phyloP scores from a whole-genome alignment of 2,329 filamentous ascomycete genomes.

The Westerdykella sp. region DNA sequence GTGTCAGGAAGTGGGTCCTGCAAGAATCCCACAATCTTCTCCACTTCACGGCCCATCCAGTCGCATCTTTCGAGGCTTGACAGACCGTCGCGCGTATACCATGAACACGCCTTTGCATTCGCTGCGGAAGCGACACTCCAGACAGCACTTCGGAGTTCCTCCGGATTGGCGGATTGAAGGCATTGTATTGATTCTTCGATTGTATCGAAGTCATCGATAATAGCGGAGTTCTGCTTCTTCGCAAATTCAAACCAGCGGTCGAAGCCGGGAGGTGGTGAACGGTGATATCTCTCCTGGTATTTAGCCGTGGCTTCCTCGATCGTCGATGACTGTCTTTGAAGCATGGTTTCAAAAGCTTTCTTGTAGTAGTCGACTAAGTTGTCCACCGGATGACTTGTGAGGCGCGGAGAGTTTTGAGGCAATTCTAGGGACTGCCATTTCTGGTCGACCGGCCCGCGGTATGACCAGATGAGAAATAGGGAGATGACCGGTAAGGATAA shows the following conservation, averaged over 20 bases:
- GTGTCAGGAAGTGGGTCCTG: constrained; percentile 42
- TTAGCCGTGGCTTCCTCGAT: constrained; percentile 46
- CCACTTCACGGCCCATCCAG: not conserved
- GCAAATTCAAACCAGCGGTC: constrained; percentile 56
- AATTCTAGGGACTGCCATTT: too few species aligned
- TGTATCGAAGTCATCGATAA: constrained; percentile 57
- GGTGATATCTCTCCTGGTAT: constrained; percentile 49
- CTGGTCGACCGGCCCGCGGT: too few species aligned
- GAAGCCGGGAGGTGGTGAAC: constrained; percentile 54
- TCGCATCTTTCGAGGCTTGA: not conserved
- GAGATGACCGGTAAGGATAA: too few species aligned
- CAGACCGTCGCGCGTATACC: constrained; percentile 31
- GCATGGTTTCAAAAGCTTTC: not conserved
- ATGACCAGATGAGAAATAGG: too few species aligned
- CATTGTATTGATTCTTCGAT: constrained; percentile 53
- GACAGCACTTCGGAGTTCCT: constrained; percentile 51
- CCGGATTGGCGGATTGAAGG: constrained; percentile 49
- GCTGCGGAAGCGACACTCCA: constrained; percentile 49
- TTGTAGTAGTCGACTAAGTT: not conserved
- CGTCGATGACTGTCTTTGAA: constrained; percentile 14
- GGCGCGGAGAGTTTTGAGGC: too few species aligned
- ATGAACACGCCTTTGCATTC: constrained; percentile 41
- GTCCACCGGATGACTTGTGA: not conserved
- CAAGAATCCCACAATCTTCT: constrained; percentile 36
- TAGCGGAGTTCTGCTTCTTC: constrained; percentile 43